A percentile compares a stretch with the other conserved stretches of the same genome.
Conservation (phyloP, 257 asterid genomes). For the Paulownia fortunei region DNA sequence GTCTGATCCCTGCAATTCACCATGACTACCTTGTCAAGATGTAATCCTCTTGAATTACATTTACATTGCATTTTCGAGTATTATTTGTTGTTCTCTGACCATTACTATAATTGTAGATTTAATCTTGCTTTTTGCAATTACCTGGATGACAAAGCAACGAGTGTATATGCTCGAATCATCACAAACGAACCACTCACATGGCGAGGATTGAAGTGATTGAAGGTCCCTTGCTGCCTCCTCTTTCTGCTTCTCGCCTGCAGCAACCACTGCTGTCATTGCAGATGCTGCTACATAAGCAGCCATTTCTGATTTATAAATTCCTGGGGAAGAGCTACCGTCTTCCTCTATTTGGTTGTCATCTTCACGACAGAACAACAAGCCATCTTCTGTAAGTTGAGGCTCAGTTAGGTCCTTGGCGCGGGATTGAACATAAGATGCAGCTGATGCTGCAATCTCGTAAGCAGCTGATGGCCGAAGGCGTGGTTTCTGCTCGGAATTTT, state of each 20-base stretch:
- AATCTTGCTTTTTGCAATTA: slow-evolving; percentile 27
- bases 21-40: not conserved
- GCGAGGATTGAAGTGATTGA: slow-evolving; percentile 81
- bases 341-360: slow-evolving; percentile 27
- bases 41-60: not conserved
- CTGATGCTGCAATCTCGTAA: slow-evolving; percentile 82
- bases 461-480: slow-evolving; percentile 54
- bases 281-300: slow-evolving; percentile 86
- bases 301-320: slow-evolving; percentile 55
- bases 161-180: slow-evolving; percentile 74
- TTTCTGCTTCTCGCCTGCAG: slow-evolving; percentile 74
- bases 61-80: too few relatives aligned
- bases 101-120: too few relatives aligned
- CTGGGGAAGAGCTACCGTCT: slow-evolving; percentile 18
- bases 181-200: slow-evolving; percentile 91
- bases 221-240: slow-evolving; percentile 85
- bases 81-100: too few relatives aligned
- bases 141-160: slow-evolving; percentile 84
- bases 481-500: slow-evolving; percentile 29
- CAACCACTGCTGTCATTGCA: slow-evolving; percentile 86
- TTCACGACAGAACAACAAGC: not conserved
- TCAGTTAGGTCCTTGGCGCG: slow-evolving; percentile 47
- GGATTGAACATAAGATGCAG: slow-evolving; percentile 78
- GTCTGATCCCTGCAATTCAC: slow-evolving; percentile 75
- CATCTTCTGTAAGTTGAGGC: slow-evolving; percentile 20